Base-by-base conservation (phyloP, 2,329 filamentous ascomycete species). In the Achaetomium macrosporum region DNA sequence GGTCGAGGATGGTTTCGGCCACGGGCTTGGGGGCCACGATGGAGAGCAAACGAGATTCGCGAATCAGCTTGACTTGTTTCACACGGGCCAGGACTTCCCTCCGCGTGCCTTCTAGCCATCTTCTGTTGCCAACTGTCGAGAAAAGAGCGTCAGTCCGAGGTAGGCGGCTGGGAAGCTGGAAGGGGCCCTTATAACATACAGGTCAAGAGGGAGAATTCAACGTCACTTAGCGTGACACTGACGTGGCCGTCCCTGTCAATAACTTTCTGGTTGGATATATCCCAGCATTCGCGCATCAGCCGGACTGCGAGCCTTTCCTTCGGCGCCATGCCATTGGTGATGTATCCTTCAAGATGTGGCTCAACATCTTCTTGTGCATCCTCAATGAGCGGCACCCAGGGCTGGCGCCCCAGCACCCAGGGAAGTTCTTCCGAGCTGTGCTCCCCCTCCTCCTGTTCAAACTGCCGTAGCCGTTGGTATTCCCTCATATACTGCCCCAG, bases 281-380 rank as follows among this genome's bases (percentile, higher is more conserved):
- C 70, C 79, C 79, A 83, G 53, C 70, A 73, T 20, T 71, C 64
- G 12, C 70, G 69, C 68, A 82, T 67, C 49, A 83, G 65, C 51
- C 65, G 66, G 15, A 74, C 56, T 0, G 67, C 73, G 11, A 74
- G 61, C 29, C 58, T 67, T 37, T 71, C 63, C 61, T 81, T 82
- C 4, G 60, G 58, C 13, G 60, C 59, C 35, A 59, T 64, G 1
- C 53, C 53, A 13, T 56, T 58, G 43, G 59, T 43, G 17, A 69
- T 36, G 35, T 71, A 70, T 19, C 66, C 67, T 25, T 57, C 57
- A 19, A 71, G 53, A 13, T 53, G 44, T 11, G 57, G 53, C 13
- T 63, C 55, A 9, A 53, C 37, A n/a, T 54, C 59, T 16, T 60
- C 48, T n/a, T 49, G 29, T 11, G 56, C 45, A 5, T 61, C 47